These are phyloP conservation scores for Aureobasidium sp. DNA, from an alignment of 2,329 filamentous ascomycete species.

Conservation along the genomic window DNA sequence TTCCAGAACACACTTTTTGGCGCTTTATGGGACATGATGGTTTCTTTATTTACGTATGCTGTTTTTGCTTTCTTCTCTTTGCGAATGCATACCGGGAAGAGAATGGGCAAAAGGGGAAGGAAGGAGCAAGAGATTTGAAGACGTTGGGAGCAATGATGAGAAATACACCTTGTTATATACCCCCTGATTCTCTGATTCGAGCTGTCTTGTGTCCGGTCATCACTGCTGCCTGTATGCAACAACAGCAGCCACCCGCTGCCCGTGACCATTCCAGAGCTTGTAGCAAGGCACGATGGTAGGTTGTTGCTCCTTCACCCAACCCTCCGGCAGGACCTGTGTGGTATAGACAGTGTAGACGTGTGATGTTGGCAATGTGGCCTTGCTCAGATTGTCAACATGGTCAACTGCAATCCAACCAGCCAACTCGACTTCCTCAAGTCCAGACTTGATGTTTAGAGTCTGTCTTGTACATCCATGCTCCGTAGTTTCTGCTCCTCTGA, in stretches of 20 bases:
- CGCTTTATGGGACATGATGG: slow-evolving; percentile 5
- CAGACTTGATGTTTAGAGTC: background rate
- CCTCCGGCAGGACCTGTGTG: background rate
- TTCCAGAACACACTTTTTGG: slow-evolving; percentile 3
- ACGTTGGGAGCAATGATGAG: background rate
- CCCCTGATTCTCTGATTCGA: background rate
- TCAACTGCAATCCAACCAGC: slow-evolving; percentile 3
- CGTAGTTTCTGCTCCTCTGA: background rate
- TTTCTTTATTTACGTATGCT: slow-evolving; percentile 8
- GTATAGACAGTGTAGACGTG: slow-evolving; percentile 9
- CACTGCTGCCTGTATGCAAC: slow-evolving; percentile 6
- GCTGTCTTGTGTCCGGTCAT: background rate
- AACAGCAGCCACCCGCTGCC: background rate
- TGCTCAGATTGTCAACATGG: background rate
- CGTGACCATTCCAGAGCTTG: slow-evolving; percentile 1
- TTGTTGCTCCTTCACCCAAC: background rate
- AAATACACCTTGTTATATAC: slow-evolving; percentile 12
- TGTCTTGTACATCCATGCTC: background rate
- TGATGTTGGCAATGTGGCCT: background rate
- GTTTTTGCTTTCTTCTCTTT: background rate
- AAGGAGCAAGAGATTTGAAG: background rate
- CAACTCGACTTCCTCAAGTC: background rate
- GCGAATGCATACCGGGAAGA: background rate
- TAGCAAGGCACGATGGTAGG: slow-evolving; percentile 13
- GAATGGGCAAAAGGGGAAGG: background rate